Conservation (phyloP, 2,329 filamentous ascomycete species). For the Xylaria arbuscula region DNA sequence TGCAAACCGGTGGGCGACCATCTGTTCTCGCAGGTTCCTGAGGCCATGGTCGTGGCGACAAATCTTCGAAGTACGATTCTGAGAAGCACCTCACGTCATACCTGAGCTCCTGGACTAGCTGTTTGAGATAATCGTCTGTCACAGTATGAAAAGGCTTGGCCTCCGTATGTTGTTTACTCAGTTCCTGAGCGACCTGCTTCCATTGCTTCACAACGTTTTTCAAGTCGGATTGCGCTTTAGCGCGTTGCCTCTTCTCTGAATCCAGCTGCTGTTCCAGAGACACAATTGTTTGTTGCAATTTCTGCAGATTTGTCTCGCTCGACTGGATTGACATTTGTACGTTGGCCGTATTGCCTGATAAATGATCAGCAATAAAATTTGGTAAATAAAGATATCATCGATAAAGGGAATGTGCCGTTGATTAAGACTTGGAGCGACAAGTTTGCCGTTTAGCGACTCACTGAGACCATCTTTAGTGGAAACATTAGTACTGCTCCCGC, state of each 20-base stretch:
- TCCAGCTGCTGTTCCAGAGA: constrained; percentile 18
- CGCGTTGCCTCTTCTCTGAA: constrained; percentile 11
- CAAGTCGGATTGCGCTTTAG: constrained; percentile 2
- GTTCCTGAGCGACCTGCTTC: constrained; percentile 24
- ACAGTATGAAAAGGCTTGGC: constrained; percentile 16
- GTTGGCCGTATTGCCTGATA: neutral
- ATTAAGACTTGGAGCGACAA: neutral
- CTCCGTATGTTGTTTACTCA: constrained; percentile 7
- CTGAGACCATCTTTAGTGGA: neutral
- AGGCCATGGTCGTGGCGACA: constrained; percentile 7
- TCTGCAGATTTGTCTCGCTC: neutral
- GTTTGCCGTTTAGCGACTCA: neutral
- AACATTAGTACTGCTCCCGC: neutral
- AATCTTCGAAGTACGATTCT: constrained; percentile 17
- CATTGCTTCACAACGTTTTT: constrained; percentile 2
- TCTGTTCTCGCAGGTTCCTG: neutral
- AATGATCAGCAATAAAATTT: neutral
- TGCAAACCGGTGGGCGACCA: neutral
- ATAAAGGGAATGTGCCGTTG: no score
- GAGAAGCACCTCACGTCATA: constrained; percentile 20
- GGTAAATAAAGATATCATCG: no score
- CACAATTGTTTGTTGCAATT: constrained; percentile 9
- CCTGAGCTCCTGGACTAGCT: constrained; percentile 10
- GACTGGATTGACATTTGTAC: neutral
- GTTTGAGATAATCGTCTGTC: constrained; percentile 26